Evolutionary conservation across 768 basidiomycete species (phyloP).

Genomic region (Cyathus striatus): DNA sequence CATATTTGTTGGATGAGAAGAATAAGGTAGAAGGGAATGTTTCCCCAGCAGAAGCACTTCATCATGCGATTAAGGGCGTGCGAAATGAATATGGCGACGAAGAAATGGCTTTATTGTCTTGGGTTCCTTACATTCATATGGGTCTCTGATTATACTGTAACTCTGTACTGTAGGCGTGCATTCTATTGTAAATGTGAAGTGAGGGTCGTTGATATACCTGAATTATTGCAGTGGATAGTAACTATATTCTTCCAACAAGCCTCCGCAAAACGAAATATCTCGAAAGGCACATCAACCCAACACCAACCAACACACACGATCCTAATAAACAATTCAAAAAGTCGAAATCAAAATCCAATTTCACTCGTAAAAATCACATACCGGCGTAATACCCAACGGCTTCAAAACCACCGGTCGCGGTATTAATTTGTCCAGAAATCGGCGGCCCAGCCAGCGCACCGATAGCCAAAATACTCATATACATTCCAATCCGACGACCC

Average conservation of each 20-base stretch:
- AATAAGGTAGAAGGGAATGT: neutral
- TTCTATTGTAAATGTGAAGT: too few relatives aligned
- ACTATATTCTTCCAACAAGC: slow-evolving; percentile 17
- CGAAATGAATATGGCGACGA: neutral
- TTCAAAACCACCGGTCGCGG: slow-evolving; percentile 45
- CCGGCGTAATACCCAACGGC: slow-evolving; percentile 55
- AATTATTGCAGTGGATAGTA: too few relatives aligned
- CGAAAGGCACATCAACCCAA: slow-evolving; percentile 16
- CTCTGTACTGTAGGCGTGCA: too few relatives aligned
- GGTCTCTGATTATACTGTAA: too few relatives aligned
- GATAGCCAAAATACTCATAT: slow-evolving; percentile 52
- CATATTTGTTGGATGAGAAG: slow-evolving; percentile 4
- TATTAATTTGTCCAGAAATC: slow-evolving; percentile 65
- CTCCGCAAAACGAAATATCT: slow-evolving; percentile 16
- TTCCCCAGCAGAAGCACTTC: neutral
- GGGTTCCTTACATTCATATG: slow-evolving; percentile 6
- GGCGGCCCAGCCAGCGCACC: slow-evolving; percentile 69
- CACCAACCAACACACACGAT: slow-evolving; percentile 17
- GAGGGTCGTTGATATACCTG: too few relatives aligned
- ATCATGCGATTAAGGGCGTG: neutral
- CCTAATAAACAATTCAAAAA: slow-evolving; percentile 8
- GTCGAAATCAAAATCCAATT: neutral
- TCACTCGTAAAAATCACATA: slow-evolving; percentile 12
- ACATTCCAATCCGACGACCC: slow-evolving; percentile 63
- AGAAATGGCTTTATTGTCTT: neutral